A percentile compares a stretch with the other conserved stretches of the same genome.
Conservation (phyloP, 352 stramenopile genomes). For the Phytophthora agathidicida region DNA sequence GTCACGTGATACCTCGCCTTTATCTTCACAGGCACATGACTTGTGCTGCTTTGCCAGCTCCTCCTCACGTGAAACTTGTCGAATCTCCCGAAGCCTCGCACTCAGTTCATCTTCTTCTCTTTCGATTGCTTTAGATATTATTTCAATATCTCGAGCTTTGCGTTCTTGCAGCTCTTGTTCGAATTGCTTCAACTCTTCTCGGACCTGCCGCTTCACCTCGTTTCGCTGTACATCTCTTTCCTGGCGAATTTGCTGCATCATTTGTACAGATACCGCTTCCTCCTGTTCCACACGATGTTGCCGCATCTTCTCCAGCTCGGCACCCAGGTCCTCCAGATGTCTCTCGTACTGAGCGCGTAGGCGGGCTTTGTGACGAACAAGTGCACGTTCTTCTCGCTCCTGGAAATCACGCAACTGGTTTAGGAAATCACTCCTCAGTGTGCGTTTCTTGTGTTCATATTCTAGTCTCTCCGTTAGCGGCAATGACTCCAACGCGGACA, state of each 20-base stretch:
- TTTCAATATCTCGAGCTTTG: slow-evolving; percentile 51
- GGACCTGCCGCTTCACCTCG: slow-evolving; percentile 48
- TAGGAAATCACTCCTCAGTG: slow-evolving; percentile 62
- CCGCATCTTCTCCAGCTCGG: slow-evolving; percentile 65
- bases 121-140: slow-evolving; percentile 43
- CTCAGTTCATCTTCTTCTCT: slow-evolving; percentile 52
- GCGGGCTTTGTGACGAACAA: slow-evolving; percentile 73
- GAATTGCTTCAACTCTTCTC: slow-evolving; percentile 56
- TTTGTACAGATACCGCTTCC: slow-evolving; percentile 51
- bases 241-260: slow-evolving; percentile 57
- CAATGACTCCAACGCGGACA: slow-evolving; percentile 60
- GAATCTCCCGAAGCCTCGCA: slow-evolving; percentile 36
- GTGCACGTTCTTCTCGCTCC: slow-evolving; percentile 67
- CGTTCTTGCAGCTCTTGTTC: slow-evolving; percentile 54
- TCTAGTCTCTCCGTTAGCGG: slow-evolving; percentile 55
- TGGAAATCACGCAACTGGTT: slow-evolving; percentile 72
- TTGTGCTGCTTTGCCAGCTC: slow-evolving; percentile 32
- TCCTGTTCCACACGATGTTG: slow-evolving; percentile 66
- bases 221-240: slow-evolving; percentile 55
- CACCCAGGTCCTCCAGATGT: slow-evolving; percentile 65
- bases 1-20: background rate
- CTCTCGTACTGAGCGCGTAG: slow-evolving; percentile 66
- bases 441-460: slow-evolving; percentile 81
- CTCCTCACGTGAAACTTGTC: slow-evolving; percentile 44
- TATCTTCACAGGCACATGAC: background rate